Base-by-base conservation (phyloP, 2,329 filamentous ascomycete genomes). In the Fusarium nygamai region DNA sequence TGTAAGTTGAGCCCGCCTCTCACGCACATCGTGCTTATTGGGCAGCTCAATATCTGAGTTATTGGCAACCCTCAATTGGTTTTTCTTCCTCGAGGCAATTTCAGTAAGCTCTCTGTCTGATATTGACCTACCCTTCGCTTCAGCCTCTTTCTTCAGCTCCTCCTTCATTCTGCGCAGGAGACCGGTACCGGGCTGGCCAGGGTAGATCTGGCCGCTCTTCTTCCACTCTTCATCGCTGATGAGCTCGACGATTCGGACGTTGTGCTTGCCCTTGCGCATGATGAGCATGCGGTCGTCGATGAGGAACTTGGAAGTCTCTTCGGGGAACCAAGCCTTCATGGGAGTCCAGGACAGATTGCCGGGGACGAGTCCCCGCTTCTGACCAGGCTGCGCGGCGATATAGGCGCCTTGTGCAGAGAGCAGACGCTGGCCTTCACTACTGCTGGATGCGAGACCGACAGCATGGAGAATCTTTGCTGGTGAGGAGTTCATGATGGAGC, bases 241-340 rank as follows among this genome's bases (percentile, higher is more conserved):
- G 70, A 92, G 84, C 81, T 91, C 85, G 59, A 92, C 84, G 72
- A 92, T 86, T 51, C 89, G 88, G 51, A 92, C 81, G 71, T 91
- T 90, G 81, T 91, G 87, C 83, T 91, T 92, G 73, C 90, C 90
- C 78, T 87, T 89, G 72, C 91, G 88, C 61, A 92, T 83, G 74
- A 92, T 86, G 71, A 92, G 83, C 53, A 92, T 74, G 72, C 87
- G 85, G 64, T 80, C 88, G 69, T 91, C 88, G 24, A 94, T 87
- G 63, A 92, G 83, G 77, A 87, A 93, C 63, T 89, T 88, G 66
- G 85, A 78, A 2, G 90, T 91, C 61, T 92, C 88, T 31, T 85
- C 82, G 1, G 86, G 84, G 74, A 85, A 88, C 87, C 90, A 91
- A 29, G 87, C 82, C 78, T 90, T 89, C 69, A 94, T 87, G 4